These are phyloP conservation scores for Mycena haematopus DNA, from an alignment of 768 basidiomycete species.

Conservation along the genomic window DNA sequence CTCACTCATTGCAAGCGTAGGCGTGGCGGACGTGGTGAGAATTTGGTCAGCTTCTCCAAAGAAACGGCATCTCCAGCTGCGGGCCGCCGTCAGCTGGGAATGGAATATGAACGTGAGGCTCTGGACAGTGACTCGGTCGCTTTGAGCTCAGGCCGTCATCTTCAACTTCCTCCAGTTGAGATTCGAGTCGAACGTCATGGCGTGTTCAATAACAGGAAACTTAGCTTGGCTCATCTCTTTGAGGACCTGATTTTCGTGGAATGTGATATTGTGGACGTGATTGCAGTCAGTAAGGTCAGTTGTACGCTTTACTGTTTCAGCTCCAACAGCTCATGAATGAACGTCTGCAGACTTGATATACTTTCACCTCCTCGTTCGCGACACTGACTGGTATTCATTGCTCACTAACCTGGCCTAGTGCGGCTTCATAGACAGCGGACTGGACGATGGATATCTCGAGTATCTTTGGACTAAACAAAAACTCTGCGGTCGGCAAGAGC, in stretches of 20 bases:
- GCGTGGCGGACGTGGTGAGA: no score
- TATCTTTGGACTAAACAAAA: constrained; percentile 2
- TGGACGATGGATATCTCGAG: background rate
- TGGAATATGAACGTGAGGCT: no score
- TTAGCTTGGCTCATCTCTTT: background rate
- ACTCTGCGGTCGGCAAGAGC: background rate
- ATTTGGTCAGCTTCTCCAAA: no score
- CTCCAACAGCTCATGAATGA: no score
- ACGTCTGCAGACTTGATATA: constrained; percentile 9
- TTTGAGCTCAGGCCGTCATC: no score
- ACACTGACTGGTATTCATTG: constrained; percentile 3
- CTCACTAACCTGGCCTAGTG: background rate
- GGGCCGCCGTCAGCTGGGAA: no score
- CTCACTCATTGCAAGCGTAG: no score
- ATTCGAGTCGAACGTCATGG: no score
- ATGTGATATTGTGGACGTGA: constrained; percentile 10
- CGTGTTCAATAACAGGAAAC: no score
- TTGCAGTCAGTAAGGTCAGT: constrained; percentile 11
- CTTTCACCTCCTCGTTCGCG: background rate
- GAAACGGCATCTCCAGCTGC: no score
- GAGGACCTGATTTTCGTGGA: constrained; percentile 14
- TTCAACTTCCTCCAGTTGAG: no score
- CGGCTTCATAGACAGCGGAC: constrained; percentile 10
- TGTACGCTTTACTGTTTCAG: background rate
- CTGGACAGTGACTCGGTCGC: no score